phyloP scores from a whole-genome alignment of 805 yeast species.

The Starmerella kuoi region DNA sequence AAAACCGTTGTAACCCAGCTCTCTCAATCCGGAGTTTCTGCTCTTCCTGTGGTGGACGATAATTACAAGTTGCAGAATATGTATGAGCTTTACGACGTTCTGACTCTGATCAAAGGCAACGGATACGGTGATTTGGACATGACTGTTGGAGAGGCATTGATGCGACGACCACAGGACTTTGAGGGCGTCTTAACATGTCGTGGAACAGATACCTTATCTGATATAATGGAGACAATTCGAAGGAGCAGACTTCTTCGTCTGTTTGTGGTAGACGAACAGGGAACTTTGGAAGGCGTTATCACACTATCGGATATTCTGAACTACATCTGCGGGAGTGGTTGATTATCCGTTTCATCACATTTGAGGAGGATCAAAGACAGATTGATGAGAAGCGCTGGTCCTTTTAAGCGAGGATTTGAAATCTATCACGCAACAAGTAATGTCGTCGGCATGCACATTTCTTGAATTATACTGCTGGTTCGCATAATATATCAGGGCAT shows the following conservation, averaged over 20 bases:
- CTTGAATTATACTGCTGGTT: conserved; percentile 4
- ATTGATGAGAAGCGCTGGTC: no score
- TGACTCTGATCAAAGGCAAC: conserved; percentile 74
- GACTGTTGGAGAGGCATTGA: conserved; percentile 89
- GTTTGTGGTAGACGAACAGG: conserved; percentile 79
- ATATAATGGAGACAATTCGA: conserved; percentile 85
- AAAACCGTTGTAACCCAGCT: conserved; percentile 79
- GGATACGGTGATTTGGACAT: conserved; percentile 84
- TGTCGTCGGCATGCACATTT: conserved; percentile 16
- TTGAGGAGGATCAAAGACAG: no score
- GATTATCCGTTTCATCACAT: no score
- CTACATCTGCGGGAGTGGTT: conserved; percentile 32
- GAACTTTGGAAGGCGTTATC: conserved; percentile 67
- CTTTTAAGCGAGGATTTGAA: no score
- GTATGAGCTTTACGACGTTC: conserved; percentile 90
- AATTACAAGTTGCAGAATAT: conserved; percentile 62
- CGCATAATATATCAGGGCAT: conserved; percentile 13
- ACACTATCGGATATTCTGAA: conserved; percentile 82
- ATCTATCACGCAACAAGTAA: conserved; percentile 18
- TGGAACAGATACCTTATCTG: conserved; percentile 67
- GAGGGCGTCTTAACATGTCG: conserved; percentile 98
- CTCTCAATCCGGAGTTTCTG: conserved; percentile 68
- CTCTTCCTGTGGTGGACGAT: conserved; percentile 86
- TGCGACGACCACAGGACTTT: conserved; percentile 88
- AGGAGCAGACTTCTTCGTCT: conserved; percentile 83